Evolutionary conservation across 495 filamentous ascomycete genomes (phyloP).

Genomic region (Penicillium pancosmium): DNA sequence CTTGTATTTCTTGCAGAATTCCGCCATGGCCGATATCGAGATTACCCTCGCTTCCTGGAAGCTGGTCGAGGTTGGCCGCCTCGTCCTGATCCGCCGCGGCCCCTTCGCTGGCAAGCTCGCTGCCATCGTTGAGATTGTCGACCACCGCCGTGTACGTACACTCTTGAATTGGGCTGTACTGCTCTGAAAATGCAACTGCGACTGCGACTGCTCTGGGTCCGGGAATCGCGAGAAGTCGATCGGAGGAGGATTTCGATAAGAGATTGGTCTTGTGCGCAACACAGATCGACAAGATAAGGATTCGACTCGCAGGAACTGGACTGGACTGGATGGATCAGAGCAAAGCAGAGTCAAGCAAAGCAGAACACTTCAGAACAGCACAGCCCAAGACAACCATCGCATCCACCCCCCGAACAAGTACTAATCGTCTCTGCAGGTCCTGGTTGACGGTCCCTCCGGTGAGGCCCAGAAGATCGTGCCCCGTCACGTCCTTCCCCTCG

Average conservation of each 20-base stretch:
- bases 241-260: no score
- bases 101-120: conserved; percentile 84
- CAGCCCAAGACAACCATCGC: not conserved
- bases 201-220: not conserved
- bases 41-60: conserved; percentile 81
- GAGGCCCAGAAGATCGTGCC: conserved; percentile 74
- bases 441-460: conserved; percentile 89
- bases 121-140: conserved; percentile 96
- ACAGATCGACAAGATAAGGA: not conserved
- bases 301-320: not conserved
- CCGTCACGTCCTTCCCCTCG: conserved; percentile 79
- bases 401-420: not conserved
- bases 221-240: no score
- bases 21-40: conserved; percentile 68
- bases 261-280: no score
- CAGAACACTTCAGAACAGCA: not conserved
- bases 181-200: not conserved
- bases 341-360: not conserved
- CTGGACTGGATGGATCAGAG: no score
- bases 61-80: conserved; percentile 94
- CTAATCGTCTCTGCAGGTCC: conserved; percentile 60
- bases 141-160: conserved; percentile 96
- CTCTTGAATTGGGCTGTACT: not conserved
- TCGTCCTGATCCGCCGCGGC: conserved; percentile 79
- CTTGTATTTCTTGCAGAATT: conserved; percentile 29